A percentile compares a stretch with the other conserved stretches of the same genome.
Conservation (phyloP, 2,329 filamentous ascomycete species). For the Pleurostoma richardsiae region DNA sequence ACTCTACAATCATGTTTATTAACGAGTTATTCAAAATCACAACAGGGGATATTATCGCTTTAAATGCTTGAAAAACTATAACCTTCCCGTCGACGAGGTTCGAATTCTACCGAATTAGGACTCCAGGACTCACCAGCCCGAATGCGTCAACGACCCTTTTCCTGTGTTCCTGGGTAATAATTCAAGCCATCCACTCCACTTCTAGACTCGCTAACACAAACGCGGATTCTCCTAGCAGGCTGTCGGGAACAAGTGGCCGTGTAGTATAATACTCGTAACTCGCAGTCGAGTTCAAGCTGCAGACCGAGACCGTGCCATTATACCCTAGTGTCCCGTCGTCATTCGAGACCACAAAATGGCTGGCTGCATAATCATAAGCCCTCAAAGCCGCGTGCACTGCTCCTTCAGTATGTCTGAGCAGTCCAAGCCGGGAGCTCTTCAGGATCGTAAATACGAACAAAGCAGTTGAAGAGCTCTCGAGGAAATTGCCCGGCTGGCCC, state of each 20-base stretch:
- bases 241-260: constrained; percentile 28
- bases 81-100: too few relatives aligned
- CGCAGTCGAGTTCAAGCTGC: constrained; percentile 35
- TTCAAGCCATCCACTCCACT: constrained; percentile 17
- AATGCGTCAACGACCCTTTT: too few relatives aligned
- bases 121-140: too few relatives aligned
- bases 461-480: constrained; percentile 53
- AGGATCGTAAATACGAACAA: constrained; percentile 53
- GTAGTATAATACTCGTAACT: constrained; percentile 31
- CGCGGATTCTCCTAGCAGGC: constrained; percentile 28
- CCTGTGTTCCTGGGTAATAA: background rate
- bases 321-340: constrained; percentile 15
- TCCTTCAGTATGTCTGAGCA: background rate
- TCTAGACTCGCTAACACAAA: constrained; percentile 32
- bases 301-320: constrained; percentile 30
- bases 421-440: constrained; percentile 22
- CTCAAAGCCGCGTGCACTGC: background rate
- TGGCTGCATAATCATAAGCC: constrained; percentile 1
- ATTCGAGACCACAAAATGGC: constrained; percentile 2
- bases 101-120: too few relatives aligned
- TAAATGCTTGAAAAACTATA: too few relatives aligned
- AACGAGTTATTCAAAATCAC: too few relatives aligned
- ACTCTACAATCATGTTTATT: too few relatives aligned
- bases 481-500: constrained; percentile 48
- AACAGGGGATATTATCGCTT: too few relatives aligned